Evolutionary conservation across 106 monocot species (phyloP), one percentile per base, ranked within the genome.

Genomic region (Apostasia ramifera): DNA sequence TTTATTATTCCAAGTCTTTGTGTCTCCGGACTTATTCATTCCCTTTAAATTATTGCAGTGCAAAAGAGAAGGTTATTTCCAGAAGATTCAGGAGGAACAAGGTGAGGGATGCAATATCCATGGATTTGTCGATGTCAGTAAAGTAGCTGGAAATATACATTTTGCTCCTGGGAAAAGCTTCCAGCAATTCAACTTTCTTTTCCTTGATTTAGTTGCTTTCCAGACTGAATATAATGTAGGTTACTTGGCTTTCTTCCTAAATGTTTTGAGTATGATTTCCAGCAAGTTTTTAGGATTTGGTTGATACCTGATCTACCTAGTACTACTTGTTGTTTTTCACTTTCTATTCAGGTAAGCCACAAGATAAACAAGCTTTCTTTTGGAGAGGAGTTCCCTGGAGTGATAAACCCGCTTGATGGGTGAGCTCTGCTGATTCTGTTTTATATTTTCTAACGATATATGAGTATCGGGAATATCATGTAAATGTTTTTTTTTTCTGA

Each of bases 71-170:
- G 89, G 89, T 4, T 85, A 70, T 69, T 66, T 89, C 42, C 79
- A 76, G 66, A 76, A 78, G 70, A 66, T 89, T 66, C 85, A 82
- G 61, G 89, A 89, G 68, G 89, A 89, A 67, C 80, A 77, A 61
- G 89, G 89, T 57, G 89, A 89, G 85, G 89, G 89, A 66, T 89
- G 89, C 78, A 89, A 85, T 61, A 71, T 89, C 53, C 73, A 89
- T 69, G 89, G 89, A 13, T 89, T 89, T 53, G 51, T 89, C 66
- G 89, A 89, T 51, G 89, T 89, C 55, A 80, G 68, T 55, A 89
- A 89, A 82, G 89, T 89, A 9, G 89, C 89, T 62, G 89, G 89
- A 73, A 89, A 78, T 82, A 85, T 89, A 66, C 85, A 89, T 56
- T 85, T 89, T 78, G 80, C 89, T 55, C 79, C 82, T 53, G 89